Percentiles rank a stretch among this genome's conserved stretches.
These are phyloP conservation scores for Populus trichocarpa DNA, from an alignment of 441 rosid genomes.

Conservation along the genomic window DNA sequence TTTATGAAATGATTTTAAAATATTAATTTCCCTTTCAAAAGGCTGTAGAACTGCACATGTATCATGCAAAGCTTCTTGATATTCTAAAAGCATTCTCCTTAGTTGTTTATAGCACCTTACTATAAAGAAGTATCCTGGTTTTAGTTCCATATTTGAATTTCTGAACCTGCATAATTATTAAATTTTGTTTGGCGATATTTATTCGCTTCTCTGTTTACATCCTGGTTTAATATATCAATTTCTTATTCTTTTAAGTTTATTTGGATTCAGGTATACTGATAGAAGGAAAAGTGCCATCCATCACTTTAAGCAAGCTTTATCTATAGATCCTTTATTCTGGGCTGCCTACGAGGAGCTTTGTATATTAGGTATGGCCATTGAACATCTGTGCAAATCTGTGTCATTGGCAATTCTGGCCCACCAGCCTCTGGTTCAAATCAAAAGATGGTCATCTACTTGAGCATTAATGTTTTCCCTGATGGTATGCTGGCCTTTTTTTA, in stretches of 20 bases:
- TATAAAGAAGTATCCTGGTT: not conserved
- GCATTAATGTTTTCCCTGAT: not conserved
- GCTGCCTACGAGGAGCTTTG: slow-evolving; percentile 94
- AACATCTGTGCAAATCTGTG: not conserved
- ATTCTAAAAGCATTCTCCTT: not conserved
- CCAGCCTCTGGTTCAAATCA: not conserved
- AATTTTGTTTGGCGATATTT: not conserved
- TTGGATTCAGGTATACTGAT: slow-evolving; percentile 77
- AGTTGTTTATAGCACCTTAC: not conserved
- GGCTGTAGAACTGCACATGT: not conserved
- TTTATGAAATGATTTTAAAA: not conserved
- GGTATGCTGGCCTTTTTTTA: not conserved
- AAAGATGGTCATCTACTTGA: slow-evolving; percentile 2
- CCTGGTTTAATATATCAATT: not conserved
- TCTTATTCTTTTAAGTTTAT: slow-evolving; percentile 13
- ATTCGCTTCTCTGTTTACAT: not conserved
- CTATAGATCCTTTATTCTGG: slow-evolving; percentile 91
- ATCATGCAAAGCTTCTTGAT: not conserved
- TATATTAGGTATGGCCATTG: slow-evolving; percentile 58
- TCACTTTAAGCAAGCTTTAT: slow-evolving; percentile 82
- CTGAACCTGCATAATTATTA: not conserved
- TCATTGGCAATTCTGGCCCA: slow-evolving; percentile 1
- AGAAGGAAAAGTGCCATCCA: slow-evolving; percentile 73
- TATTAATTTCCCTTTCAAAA: not conserved
- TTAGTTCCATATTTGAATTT: not conserved